Percentiles rank a stretch among this genome's conserved stretches.
Evolutionary conservation across 2,329 filamentous ascomycete genomes (phyloP).

Genomic region (Cercospora sp.): DNA sequence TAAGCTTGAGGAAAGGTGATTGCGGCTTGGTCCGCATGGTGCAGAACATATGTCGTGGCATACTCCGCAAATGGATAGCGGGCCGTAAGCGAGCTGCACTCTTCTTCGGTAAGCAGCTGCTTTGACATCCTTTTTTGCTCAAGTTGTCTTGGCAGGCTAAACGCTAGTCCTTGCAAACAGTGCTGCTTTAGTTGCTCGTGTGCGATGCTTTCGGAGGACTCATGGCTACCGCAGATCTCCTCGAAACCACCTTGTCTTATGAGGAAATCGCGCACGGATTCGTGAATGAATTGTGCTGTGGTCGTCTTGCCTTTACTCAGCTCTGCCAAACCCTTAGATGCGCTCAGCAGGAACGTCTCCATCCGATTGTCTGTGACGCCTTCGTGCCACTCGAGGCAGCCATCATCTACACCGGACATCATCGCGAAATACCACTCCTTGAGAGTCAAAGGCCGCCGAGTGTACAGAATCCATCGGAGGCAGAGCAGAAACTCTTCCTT

Average conservation of each 20-base stretch:
- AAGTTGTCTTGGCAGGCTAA: neutral
- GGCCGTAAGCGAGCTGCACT: neutral
- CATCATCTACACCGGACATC: neutral
- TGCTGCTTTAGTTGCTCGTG: neutral
- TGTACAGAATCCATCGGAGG: neutral
- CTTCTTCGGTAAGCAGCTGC: neutral
- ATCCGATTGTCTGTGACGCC: neutral
- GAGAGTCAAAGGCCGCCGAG: neutral
- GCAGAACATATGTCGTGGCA: neutral
- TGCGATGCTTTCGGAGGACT: neutral
- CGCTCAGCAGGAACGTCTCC: neutral
- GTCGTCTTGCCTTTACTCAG: neutral
- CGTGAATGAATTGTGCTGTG: neutral
- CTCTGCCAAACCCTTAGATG: neutral
- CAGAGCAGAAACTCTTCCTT: neutral
- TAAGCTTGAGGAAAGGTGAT: neutral
- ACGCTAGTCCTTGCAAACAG: neutral
- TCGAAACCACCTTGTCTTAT: neutral
- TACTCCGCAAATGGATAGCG: neutral
- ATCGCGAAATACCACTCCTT: neutral
- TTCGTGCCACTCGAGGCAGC: neutral
- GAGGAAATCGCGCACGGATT: neutral
- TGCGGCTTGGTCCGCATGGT: neutral
- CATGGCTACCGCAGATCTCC: neutral
- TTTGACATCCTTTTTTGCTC: neutral